Evolutionary conservation across 495 filamentous ascomycete species (phyloP).

Genomic region (Penicillium salamii): DNA sequence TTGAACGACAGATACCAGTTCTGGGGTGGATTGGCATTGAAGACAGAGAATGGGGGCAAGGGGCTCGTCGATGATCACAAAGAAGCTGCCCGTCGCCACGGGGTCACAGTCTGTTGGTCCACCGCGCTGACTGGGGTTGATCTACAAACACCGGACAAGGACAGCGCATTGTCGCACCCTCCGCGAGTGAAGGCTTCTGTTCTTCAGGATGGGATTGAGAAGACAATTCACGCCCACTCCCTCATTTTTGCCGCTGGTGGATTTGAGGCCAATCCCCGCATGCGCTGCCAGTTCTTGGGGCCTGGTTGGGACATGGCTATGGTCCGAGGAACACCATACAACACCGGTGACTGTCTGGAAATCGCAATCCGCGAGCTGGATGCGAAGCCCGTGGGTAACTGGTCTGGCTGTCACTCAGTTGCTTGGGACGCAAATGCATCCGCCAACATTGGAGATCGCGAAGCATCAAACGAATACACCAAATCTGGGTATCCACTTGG

Average conservation of each 20-base stretch:
- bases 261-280: slow-evolving; percentile 55
- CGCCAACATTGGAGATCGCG: slow-evolving; percentile 46
- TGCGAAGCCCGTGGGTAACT: slow-evolving; percentile 53
- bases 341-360: slow-evolving; percentile 52
- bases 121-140: too few relatives aligned
- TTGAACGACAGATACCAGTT: too few relatives aligned
- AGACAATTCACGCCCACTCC: slow-evolving; percentile 32
- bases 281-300: slow-evolving; percentile 56
- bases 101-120: too few relatives aligned
- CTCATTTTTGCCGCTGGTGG: slow-evolving; percentile 60
- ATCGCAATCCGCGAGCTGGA: slow-evolving; percentile 47
- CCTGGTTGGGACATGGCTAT: slow-evolving; percentile 59
- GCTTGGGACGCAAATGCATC: slow-evolving; percentile 62
- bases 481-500: slow-evolving; percentile 66
- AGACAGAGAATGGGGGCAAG: too few relatives aligned
- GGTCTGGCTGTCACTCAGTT: slow-evolving; percentile 59
- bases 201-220: too few relatives aligned
- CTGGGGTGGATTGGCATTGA: too few relatives aligned
- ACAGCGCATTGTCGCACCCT: too few relatives aligned
- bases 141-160: too few relatives aligned
- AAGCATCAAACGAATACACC: slow-evolving; percentile 60
- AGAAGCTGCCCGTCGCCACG: too few relatives aligned
- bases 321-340: slow-evolving; percentile 60
- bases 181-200: too few relatives aligned
- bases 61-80: too few relatives aligned